Evolutionary conservation across 2,329 filamentous ascomycete species (phyloP), one percentile per base, ranked within the genome.

Genomic region (Cercospora canescens): DNA sequence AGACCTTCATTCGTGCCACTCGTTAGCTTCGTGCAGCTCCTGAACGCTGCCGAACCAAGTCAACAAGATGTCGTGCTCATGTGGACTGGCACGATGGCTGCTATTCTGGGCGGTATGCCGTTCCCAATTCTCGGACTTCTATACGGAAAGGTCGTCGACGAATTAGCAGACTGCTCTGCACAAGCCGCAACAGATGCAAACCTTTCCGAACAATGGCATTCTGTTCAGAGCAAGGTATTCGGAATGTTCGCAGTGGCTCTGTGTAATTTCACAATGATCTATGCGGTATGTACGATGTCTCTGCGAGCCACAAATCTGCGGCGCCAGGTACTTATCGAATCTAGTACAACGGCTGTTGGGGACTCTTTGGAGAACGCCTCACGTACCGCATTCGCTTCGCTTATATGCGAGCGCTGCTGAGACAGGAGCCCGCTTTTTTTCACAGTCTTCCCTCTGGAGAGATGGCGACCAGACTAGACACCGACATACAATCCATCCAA

Each of bases 401-500:
- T 32, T 90, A 90, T 71, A 81, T 91, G 39, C 79, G 81, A 28
- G 83, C 82, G 16, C 75, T 90, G 24, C 79, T 91, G 16, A 79
- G 82, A 57, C 87, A 90, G 73, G 87, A 89, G 63, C 83, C 87
- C 1, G 79, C 86, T 12, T 90, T 86, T 74, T 90, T 90, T 72
- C 88, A 91, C 71, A 83, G 82, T 16, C 81, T 88, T 6, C 84
- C 86, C 48, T 83, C 87, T 0, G 88, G 88, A n/a, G 87, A 90
- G 74, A 84, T 90, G n/a, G 83, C 86, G 2, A 54, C 62, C 9
- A 83, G 88, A 21, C 83, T 91, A 48, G 88, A 88, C 73, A 82
- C 83, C 62, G 88, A 91, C 71, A 89, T 91, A 35, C 85, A 88
- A 66, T 85, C 86, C 1, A 86, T 91, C 58, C 89, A 89, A 72